Evolutionary conservation across 345 rosid species (phyloP).

Genomic region (Rhizophora mangle): DNA sequence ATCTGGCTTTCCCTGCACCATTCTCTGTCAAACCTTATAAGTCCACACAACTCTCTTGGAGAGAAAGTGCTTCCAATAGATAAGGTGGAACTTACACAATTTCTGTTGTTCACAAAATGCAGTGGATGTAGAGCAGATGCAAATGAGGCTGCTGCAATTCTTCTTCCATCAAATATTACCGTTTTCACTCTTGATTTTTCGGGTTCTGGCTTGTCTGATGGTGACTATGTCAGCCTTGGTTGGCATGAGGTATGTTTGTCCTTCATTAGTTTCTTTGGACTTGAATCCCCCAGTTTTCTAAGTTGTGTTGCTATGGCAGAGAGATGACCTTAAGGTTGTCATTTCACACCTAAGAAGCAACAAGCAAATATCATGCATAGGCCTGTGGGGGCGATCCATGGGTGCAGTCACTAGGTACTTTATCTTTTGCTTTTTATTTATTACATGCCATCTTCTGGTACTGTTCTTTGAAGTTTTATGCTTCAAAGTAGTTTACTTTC

Average conservation of each 20-base stretch:
- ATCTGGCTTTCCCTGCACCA: too few relatives aligned
- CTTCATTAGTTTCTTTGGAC: constrained; percentile 4
- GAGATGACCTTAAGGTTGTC: constrained; percentile 84
- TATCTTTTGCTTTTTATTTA: constrained; percentile 17
- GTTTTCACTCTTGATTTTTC: constrained; percentile 35
- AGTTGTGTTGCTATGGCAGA: constrained; percentile 42
- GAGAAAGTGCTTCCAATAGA: background rate
- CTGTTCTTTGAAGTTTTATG: constrained; percentile 5
- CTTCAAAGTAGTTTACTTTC: background rate
- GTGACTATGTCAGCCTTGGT: constrained; percentile 39
- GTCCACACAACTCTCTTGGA: constrained; percentile 3
- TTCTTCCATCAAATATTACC: constrained; percentile 36
- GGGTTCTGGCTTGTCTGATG: constrained; percentile 37
- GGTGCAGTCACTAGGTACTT: constrained; percentile 96
- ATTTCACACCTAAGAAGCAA: constrained; percentile 75
- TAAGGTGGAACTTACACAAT: constrained; percentile 23
- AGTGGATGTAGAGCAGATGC: constrained; percentile 38
- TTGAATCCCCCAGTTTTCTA: constrained; percentile 7
- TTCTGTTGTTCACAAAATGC: constrained; percentile 18
- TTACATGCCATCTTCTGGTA: background rate
- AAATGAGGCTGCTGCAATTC: constrained; percentile 37
- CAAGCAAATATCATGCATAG: constrained; percentile 67
- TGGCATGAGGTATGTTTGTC: constrained; percentile 33
- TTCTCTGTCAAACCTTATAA: background rate
- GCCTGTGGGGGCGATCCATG: constrained; percentile 99